Conservation (phyloP, 2,329 filamentous ascomycete genomes). For the Hypoxylon sp. region DNA sequence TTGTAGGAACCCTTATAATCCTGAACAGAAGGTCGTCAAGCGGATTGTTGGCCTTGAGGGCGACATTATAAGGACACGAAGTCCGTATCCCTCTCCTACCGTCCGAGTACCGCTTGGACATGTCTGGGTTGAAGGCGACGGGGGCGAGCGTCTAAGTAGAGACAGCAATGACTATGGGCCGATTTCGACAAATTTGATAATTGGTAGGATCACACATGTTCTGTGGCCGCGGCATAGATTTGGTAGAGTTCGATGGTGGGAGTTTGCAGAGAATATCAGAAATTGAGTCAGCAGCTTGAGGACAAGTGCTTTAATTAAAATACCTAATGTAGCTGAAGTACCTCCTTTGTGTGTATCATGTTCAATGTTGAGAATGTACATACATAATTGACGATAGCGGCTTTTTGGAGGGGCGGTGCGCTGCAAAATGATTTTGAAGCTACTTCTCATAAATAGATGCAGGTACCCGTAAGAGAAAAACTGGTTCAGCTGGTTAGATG, state of each 20-base stretch:
- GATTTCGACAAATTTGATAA: conserved; percentile 80
- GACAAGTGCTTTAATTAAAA: background rate
- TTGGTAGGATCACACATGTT: conserved; percentile 80
- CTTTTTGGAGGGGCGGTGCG: too few species aligned
- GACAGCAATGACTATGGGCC: conserved; percentile 96
- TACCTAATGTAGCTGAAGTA: background rate
- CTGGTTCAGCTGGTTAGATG: conserved; percentile 1
- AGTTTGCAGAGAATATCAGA: conserved; percentile 58
- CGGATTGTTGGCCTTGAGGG: conserved; percentile 85
- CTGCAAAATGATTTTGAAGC: too few species aligned
- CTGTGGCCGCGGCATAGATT: conserved; percentile 76
- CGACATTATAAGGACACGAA: conserved; percentile 78
- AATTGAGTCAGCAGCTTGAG: conserved; percentile 24
- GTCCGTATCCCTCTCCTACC: conserved; percentile 69
- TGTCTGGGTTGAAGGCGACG: conserved; percentile 96
- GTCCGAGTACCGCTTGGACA: conserved; percentile 84
- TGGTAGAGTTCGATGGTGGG: conserved; percentile 71
- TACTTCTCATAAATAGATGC: background rate
- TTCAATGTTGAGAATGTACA: too few species aligned
- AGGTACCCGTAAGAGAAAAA: conserved; percentile 3
- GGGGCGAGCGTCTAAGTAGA: conserved; percentile 74
- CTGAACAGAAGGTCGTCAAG: conserved; percentile 81
- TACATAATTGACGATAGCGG: too few species aligned
- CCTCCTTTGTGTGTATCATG: background rate
- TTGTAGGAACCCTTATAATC: conserved; percentile 77